Evolutionary conservation across 2,329 filamentous ascomycete genomes (phyloP).

Genomic region (Calonectria naviculata): DNA sequence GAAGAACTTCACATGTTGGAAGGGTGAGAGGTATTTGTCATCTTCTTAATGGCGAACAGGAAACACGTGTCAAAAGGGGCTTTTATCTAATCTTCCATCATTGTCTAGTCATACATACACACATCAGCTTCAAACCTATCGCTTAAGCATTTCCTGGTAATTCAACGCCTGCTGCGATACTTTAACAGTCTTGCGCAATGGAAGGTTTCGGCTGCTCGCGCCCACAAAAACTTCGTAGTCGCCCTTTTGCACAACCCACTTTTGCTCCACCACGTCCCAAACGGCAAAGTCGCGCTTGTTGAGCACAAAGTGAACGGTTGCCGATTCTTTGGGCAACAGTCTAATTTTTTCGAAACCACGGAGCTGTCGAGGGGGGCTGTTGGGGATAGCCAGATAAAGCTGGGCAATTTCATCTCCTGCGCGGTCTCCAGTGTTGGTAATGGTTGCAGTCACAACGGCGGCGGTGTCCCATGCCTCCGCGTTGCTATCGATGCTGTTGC

Average conservation of each 20-base stretch:
- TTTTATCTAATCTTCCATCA: neutral
- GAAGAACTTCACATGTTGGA: too few relatives aligned
- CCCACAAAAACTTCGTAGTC: constrained; percentile 10
- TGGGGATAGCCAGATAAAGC: constrained; percentile 5
- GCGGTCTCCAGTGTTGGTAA: constrained; percentile 4
- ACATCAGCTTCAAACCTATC: neutral
- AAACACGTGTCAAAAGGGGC: neutral
- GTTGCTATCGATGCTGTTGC: neutral
- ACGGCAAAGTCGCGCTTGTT: constrained; percentile 5
- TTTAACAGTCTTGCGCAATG: neutral
- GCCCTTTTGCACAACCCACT: constrained; percentile 10
- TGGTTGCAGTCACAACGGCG: neutral
- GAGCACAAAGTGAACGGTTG: neutral
- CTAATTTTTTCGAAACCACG: constrained; percentile 12
- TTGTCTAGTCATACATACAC: neutral
- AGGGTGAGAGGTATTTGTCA: too few relatives aligned
- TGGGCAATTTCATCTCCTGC: constrained; percentile 5
- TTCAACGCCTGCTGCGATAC: neutral
- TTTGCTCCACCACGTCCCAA: constrained; percentile 4
- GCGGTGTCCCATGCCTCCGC: constrained; percentile 5
- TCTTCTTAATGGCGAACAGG: too few relatives aligned
- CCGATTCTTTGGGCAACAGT: neutral
- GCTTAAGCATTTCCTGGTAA: neutral
- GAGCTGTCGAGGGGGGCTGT: constrained; percentile 3
- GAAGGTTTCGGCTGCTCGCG: constrained; percentile 4